Conservation (phyloP, 2,329 filamentous ascomycete species). For the Cercospora sesami region DNA sequence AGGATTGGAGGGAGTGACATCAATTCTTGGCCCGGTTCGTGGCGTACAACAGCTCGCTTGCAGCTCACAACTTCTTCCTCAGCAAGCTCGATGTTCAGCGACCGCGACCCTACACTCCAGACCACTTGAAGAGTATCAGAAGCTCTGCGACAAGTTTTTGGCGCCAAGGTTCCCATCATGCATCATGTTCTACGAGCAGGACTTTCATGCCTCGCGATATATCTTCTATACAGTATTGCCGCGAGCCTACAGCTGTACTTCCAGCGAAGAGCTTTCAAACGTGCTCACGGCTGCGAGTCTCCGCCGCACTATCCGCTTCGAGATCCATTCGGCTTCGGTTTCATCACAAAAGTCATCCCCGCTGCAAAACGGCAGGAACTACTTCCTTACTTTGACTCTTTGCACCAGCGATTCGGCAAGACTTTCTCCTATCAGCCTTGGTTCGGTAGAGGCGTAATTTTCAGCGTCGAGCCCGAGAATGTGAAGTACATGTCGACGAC, state of each 20-base stretch:
- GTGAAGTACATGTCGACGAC: slow-evolving; percentile 13
- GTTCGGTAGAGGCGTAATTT: slow-evolving; percentile 1
- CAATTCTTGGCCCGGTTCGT: background rate
- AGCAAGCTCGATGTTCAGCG: background rate
- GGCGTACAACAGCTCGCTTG: background rate
- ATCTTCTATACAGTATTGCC: background rate
- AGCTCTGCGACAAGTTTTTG: background rate
- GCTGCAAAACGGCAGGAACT: slow-evolving; percentile 9
- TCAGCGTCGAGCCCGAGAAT: slow-evolving; percentile 17
- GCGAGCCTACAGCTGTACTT: background rate
- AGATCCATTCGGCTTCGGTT: slow-evolving; percentile 5
- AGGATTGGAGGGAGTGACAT: background rate
- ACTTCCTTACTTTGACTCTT: slow-evolving; percentile 5
- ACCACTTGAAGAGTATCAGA: background rate
- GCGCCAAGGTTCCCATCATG: background rate
- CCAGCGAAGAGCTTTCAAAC: background rate
- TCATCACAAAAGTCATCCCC: slow-evolving; percentile 6
- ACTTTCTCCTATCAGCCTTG: slow-evolving; percentile 1
- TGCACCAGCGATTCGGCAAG: slow-evolving; percentile 8
- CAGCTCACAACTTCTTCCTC: background rate
- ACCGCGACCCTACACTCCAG: background rate
- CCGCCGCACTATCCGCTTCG: slow-evolving; percentile 3
- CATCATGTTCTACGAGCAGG: background rate
- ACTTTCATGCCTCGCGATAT: background rate
- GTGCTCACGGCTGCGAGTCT: slow-evolving; percentile 1